A percentile compares a stretch with the other conserved stretches of the same genome.
These are phyloP conservation scores for Brettanomyces nanus DNA, from an alignment of 805 yeast species.

Conservation along the genomic window DNA sequence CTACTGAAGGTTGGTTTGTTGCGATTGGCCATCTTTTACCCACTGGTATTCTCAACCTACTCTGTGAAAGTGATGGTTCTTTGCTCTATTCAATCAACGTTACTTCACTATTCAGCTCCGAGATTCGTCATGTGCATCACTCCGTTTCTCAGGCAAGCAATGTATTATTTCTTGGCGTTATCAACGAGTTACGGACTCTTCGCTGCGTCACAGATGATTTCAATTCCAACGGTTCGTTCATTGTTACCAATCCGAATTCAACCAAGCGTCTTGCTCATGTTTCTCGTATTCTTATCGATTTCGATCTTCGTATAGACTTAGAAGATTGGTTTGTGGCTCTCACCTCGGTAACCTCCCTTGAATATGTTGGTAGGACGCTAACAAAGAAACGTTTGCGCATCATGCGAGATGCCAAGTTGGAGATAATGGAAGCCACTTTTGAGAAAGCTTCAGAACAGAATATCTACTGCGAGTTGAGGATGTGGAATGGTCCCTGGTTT, in stretches of 20 bases:
- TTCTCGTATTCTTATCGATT: slow-evolving; percentile 43
- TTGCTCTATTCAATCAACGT: slow-evolving; percentile 52
- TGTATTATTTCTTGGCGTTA: slow-evolving; percentile 48
- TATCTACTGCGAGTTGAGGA: slow-evolving; percentile 60
- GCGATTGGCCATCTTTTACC: slow-evolving; percentile 65
- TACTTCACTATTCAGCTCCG: slow-evolving; percentile 43
- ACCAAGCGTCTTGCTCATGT: slow-evolving; percentile 1
- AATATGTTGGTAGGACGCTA: slow-evolving; percentile 28
- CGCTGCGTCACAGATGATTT: slow-evolving; percentile 20
- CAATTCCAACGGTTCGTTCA: neutral
- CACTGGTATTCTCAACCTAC: slow-evolving; percentile 51
- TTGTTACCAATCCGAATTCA: neutral
- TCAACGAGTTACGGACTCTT: slow-evolving; percentile 43
- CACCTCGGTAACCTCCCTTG: slow-evolving; percentile 53
- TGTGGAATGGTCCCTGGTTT: slow-evolving; percentile 74
- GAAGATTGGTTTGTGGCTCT: slow-evolving; percentile 74
- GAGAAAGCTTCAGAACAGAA: slow-evolving; percentile 4
- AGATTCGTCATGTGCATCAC: slow-evolving; percentile 55
- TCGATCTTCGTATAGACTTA: slow-evolving; percentile 59
- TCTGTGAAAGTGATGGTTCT: slow-evolving; percentile 58
- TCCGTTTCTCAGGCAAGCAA: slow-evolving; percentile 55
- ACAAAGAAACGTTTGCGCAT: slow-evolving; percentile 37
- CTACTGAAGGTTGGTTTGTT: slow-evolving; percentile 58
- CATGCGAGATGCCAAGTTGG: slow-evolving; percentile 44
- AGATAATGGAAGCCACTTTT: slow-evolving; percentile 59